Evolutionary conservation across 768 basidiomycete genomes (phyloP).

Genomic region (Termitomyces sp.): DNA sequence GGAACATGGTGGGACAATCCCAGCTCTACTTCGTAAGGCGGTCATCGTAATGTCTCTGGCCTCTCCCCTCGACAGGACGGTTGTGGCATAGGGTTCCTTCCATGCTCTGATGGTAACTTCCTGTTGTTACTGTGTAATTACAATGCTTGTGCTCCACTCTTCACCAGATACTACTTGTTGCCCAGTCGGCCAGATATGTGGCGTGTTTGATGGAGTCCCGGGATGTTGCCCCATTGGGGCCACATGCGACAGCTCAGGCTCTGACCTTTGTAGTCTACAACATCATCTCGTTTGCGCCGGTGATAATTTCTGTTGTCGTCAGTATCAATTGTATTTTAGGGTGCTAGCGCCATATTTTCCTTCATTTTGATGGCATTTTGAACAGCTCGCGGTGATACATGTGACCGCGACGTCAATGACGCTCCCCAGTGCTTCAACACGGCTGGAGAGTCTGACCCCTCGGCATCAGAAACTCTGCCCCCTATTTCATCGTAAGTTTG

Average conservation of each 20-base stretch:
- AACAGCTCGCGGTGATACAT: background rate
- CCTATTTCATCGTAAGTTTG: background rate
- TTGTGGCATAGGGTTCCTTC: slow-evolving; percentile 7
- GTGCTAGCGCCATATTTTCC: too few species aligned
- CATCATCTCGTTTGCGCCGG: background rate
- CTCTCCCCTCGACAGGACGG: background rate
- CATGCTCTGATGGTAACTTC: slow-evolving; percentile 8
- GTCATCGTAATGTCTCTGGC: background rate
- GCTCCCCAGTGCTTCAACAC: background rate
- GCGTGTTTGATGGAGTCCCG: background rate
- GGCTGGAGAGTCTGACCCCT: background rate
- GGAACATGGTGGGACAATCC: background rate
- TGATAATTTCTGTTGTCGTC: background rate
- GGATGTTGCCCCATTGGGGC: background rate
- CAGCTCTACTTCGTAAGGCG: slow-evolving; percentile 8
- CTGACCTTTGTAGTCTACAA: background rate
- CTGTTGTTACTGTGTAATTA: too few species aligned
- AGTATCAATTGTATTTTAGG: background rate
- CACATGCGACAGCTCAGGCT: background rate
- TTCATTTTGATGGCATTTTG: too few species aligned
- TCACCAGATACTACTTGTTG: too few species aligned
- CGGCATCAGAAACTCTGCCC: background rate
- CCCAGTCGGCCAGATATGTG: background rate
- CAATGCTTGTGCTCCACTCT: background rate
- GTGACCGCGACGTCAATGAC: background rate